Base-by-base conservation (phyloP, 345 rosid species). In the Brassica incana region DNA sequence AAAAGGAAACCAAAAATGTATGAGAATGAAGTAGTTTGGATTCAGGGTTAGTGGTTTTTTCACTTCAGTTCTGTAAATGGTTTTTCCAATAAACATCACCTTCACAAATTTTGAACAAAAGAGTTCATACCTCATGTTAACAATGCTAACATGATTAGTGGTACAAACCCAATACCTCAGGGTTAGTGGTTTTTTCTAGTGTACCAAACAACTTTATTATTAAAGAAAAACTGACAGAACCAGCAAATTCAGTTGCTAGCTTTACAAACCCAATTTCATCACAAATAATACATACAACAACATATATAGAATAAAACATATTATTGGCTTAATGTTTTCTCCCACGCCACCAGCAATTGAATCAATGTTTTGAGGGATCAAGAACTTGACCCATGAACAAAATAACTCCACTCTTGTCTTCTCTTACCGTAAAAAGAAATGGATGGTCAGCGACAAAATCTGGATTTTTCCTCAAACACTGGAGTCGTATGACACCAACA, bases 401-500 rank as follows among this genome's bases (percentile, higher is more conserved):
- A 25, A 90, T 84, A 65, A 85, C 62, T 15, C 92, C 87, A 33
- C 90, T 88, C 58, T 59, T 83, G 61, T 88, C 80, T 79, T 90
- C 94, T 62, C 88, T 84, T 50, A 90, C 83, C 75, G 86, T 9
- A 81, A 87, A 87, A 3, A 90, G 16, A 77, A 88, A 90, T 7
- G 91, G 92, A 68, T 90, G 90, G 79, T 90, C 92, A 59, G 90
- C 95, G 33, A 89, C 79, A 48, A 90, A 89, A 69, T 88, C 86
- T 23, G 71, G 66, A 73, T 18, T 73, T 63, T 59, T 0, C 56
- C 32, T 23, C 20, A 16, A 0, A 45, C 54, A 45, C 15, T 63
- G 36, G 5, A 3, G 0, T 2, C 15, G 12, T 25, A 6, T 0
- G 0, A 1, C 9, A 36, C 2, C 86, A 71, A 78, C 83, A 68